A percentile compares a stretch with the other conserved stretches of the same genome.
Conservation (phyloP, 352 stramenopile species). For the Phytophthora ramorum region DNA sequence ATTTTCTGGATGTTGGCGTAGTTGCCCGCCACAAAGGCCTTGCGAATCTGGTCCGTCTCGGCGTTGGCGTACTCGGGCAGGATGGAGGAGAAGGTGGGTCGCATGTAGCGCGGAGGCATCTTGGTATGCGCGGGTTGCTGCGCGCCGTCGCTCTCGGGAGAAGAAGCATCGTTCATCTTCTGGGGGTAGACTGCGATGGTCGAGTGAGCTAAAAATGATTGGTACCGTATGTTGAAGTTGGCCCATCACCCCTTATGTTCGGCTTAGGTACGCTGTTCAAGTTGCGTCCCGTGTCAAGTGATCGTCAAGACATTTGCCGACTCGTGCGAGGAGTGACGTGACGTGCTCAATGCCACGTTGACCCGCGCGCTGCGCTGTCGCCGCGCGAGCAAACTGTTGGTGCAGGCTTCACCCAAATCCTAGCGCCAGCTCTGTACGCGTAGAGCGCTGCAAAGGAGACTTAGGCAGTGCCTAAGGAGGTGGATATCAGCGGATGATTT, state of each 20-base stretch:
- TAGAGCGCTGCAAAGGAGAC: constrained; percentile 19
- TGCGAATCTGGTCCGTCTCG: constrained; percentile 79
- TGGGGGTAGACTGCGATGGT: not conserved
- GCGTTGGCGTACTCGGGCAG: constrained; percentile 83
- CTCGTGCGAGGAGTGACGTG: constrained; percentile 10
- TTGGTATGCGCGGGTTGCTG: constrained; percentile 12
- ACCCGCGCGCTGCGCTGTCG: constrained; percentile 2
- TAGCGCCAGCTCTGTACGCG: constrained; percentile 21
- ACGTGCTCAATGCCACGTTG: constrained; percentile 21
- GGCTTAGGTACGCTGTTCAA: constrained; percentile 24
- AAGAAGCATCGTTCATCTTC: constrained; percentile 16
- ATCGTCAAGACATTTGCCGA: constrained; percentile 6
- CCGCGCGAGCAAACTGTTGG: constrained; percentile 21
- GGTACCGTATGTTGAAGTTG: constrained; percentile 29
- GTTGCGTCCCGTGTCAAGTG: not conserved
- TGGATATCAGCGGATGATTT: constrained; percentile 14
- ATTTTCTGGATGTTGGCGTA: constrained; percentile 78
- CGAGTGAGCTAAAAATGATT: constrained; percentile 30
- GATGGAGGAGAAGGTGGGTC: constrained; percentile 83
- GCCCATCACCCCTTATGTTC: constrained; percentile 20
- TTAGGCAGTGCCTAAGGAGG: constrained; percentile 20
- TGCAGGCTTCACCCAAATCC: constrained; percentile 22
- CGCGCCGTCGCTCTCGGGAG: not conserved
- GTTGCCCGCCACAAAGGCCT: constrained; percentile 70
- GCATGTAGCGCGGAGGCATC: constrained; percentile 78